A percentile compares a stretch with the other conserved stretches of the same genome.
Evolutionary conservation across 1,139 yeast species (phyloP).

Genomic region (Hansenula lynferdii): DNA sequence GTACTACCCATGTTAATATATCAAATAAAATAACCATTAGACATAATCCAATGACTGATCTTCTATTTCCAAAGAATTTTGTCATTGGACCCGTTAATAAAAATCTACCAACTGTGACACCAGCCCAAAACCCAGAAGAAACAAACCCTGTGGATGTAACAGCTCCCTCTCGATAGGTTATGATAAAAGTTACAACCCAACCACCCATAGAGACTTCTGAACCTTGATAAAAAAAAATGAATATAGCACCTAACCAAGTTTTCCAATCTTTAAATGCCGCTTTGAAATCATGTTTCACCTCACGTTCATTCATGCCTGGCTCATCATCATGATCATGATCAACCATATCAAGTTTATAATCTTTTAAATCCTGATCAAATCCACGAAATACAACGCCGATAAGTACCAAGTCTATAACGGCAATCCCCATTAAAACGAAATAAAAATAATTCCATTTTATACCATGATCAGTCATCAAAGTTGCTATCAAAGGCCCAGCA

Average conservation of each 20-base stretch:
- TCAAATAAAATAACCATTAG: conserved; percentile 33
- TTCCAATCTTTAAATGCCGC: conserved; percentile 36
- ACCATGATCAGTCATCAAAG: conserved; percentile 42
- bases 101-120: conserved; percentile 58
- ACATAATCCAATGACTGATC: conserved; percentile 37
- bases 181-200: conserved; percentile 63
- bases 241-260: conserved; percentile 53
- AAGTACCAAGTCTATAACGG: conserved; percentile 28
- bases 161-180: conserved; percentile 49
- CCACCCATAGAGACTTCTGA: conserved; percentile 67
- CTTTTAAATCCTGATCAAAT: conserved; percentile 36
- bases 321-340: conserved; percentile 1
- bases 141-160: conserved; percentile 50
- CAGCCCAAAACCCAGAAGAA: conserved; percentile 71
- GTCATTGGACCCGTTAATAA: conserved; percentile 27
- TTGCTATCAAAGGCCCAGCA: conserved; percentile 52
- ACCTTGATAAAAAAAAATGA: conserved; percentile 62
- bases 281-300: conserved; percentile 16
- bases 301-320: background rate
- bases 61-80: conserved; percentile 41
- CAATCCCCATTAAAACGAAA: conserved; percentile 39
- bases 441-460: conserved; percentile 52
- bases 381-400: conserved; percentile 35
- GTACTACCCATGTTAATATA: conserved; percentile 42
- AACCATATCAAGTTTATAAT: conserved; percentile 4